Evolutionary conservation across 345 rosid species (phyloP).

Genomic region (Viola odorata): DNA sequence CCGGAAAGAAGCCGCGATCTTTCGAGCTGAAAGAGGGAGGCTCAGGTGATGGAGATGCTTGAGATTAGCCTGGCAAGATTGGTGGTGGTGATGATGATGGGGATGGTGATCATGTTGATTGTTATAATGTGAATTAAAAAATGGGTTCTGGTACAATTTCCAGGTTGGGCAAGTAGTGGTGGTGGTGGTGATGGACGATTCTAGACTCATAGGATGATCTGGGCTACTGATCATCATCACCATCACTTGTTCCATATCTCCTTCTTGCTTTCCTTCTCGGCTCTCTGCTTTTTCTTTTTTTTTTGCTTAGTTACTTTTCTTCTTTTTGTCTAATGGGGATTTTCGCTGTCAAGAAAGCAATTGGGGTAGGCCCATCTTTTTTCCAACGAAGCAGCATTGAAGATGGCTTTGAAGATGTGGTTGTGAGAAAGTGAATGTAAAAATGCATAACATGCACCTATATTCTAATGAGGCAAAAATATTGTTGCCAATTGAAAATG

Average conservation of each 20-base stretch:
- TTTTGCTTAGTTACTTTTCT: slow-evolving; percentile 13
- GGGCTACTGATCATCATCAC: slow-evolving; percentile 47
- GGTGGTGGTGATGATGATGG: slow-evolving; percentile 15
- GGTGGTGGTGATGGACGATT: slow-evolving; percentile 22
- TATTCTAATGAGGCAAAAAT: slow-evolving; percentile 18
- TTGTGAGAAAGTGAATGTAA: slow-evolving; percentile 28
- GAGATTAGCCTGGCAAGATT: slow-evolving; percentile 13
- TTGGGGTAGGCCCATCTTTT: slow-evolving; percentile 29
- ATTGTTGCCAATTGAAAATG: no score
- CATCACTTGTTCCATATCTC: slow-evolving; percentile 36
- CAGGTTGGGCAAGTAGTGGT: slow-evolving; percentile 50
- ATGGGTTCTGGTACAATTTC: slow-evolving; percentile 75
- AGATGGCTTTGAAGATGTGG: slow-evolving; percentile 31
- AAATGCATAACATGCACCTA: slow-evolving; percentile 44
- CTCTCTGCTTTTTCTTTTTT: slow-evolving; percentile 8
- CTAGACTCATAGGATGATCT: slow-evolving; percentile 22
- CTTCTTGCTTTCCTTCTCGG: slow-evolving; percentile 22
- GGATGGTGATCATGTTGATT: not conserved
- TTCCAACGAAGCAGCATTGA: slow-evolving; percentile 16
- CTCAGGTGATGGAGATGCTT: slow-evolving; percentile 22
- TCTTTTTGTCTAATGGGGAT: slow-evolving; percentile 22
- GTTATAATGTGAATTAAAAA: slow-evolving; percentile 30
- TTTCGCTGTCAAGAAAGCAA: slow-evolving; percentile 36
- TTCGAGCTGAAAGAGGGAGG: slow-evolving; percentile 31
- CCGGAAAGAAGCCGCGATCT: slow-evolving; percentile 53